Base-by-base conservation (phyloP, 2,329 filamentous ascomycete genomes). In the Nemania sp. region DNA sequence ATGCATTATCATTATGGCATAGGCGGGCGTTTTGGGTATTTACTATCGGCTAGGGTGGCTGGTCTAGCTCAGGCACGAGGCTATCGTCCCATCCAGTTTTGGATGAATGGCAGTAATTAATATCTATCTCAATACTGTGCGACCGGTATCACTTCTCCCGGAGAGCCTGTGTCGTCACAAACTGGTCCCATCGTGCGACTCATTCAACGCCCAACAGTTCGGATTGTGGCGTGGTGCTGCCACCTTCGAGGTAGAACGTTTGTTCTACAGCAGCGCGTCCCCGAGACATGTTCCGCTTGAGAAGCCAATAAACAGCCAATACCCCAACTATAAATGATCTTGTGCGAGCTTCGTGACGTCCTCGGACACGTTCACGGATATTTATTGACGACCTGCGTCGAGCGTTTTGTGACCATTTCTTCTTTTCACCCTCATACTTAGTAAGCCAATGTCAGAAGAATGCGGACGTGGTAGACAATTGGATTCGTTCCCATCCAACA, bases 21-120 rank as follows among this genome's bases (percentile, higher is more conserved):
- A 20, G 47, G n/a, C 18, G 20, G 53, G 57, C 47, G 66, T 69
- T 59, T 38, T 57, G n/a, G 47, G 43, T 26, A n/a, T 47, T 22
- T 24, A 8, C 27, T 22, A 13, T 20, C n/a, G n/a, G n/a, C n/a
- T n/a, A n/a, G n/a, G n/a, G n/a, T 35, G 5, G 32, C 5, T 35
- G 32, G 5, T 35, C 11, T 54, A 11, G 24, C 47, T 59, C 10
- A 11, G 43, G n/a, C 43, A 47, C 8, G 20, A 15, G 35, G 15
- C 35, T 41, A 11, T 41, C 35, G 13, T 15, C 35, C 15, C 13
- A 13, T 41, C 7, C 15, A 13, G 13, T 3, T 41, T 41, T 41
- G 7, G 5, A 41, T 41, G 8, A 41, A 52, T n/a, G 41, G n/a
- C 8, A 47, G 8, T 29, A 52, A 18, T 45, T 13, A 32, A 38